Evolutionary conservation across 352 stramenopile genomes (phyloP), one percentile per base, ranked within the genome.

Genomic region (Phytophthora pistaciae): DNA sequence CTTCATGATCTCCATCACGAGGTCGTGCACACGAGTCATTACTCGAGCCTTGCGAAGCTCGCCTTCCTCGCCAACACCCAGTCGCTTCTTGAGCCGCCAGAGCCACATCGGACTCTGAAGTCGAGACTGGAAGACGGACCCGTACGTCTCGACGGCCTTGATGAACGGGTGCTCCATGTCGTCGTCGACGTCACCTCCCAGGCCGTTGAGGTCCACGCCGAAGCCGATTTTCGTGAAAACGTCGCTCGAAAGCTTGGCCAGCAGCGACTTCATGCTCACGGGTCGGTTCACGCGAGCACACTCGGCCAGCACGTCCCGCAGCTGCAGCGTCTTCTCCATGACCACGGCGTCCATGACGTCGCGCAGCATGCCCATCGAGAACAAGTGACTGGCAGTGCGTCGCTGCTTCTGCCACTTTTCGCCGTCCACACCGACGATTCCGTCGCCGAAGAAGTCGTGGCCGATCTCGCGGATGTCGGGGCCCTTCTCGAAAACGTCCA

Each of bases 341-440:
- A 91, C 68, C 16, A 77, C 63, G 9, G 66, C 61, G 23, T 81
- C 70, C 80, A 90, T 91, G 36, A 69, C 76, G 10, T 86, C 80
- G 3, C 66, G 62, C 29, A 90, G 61, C 70, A 78, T 82, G 10
- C 78, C 63, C 14, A 78, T 75, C 8, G 83, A 92, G 50, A 97
- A 94, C 31, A 98, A 90, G 64, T 97, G 87, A 49, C 87, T 97
- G 55, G 83, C 88, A 3, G 63, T 88, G 58, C 94, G 90, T 52
- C 85, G 80, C 57, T 97, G 88, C 27, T 79, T 64, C 1, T 59
- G 33, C 88, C 88, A 96, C 18, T 60, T 59, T 6, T 80, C 66
- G 8, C 82, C 82, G 27, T 94, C 85, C 33, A 74, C 59, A 5
- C 56, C 70, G 46, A 91, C 71, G 52, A 92, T 89, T 10, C 84